Percentiles rank a stretch among this genome's conserved stretches.
These are phyloP conservation scores for Vigna reflexopilosa DNA, from an alignment of 306 rosid genomes.

Conservation along the genomic window DNA sequence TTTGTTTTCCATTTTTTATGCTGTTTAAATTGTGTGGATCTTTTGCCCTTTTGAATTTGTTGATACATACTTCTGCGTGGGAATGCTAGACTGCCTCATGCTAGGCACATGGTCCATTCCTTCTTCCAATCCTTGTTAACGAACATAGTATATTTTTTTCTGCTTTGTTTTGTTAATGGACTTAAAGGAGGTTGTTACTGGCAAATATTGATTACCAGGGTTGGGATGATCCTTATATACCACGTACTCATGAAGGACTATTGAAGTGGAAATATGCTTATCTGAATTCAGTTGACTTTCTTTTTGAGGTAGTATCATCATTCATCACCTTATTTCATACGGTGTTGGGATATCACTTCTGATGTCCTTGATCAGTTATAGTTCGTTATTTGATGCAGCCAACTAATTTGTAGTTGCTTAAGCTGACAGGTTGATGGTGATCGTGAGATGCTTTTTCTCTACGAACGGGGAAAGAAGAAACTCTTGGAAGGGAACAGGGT, in stretches of 20 bases:
- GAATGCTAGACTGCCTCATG: slow-evolving; percentile 18
- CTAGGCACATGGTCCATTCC: slow-evolving; percentile 33
- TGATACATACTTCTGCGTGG: slow-evolving; percentile 36
- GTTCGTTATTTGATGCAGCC: slow-evolving; percentile 38
- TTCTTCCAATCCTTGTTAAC: slow-evolving; percentile 35
- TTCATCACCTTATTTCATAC: slow-evolving; percentile 29
- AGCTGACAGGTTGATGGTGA: slow-evolving; percentile 75
- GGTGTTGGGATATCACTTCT: slow-evolving; percentile 38
- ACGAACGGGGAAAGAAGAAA: slow-evolving; percentile 93
- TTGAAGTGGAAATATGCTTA: slow-evolving; percentile 93
- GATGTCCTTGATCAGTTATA: slow-evolving; percentile 18
- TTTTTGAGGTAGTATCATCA: slow-evolving; percentile 76
- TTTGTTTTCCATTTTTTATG: background rate
- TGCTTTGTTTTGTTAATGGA: slow-evolving; percentile 15
- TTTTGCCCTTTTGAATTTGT: slow-evolving; percentile 23
- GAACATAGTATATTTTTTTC: background rate
- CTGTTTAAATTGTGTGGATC: slow-evolving; percentile 2
- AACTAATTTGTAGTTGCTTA: slow-evolving; percentile 47
- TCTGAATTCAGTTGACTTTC: slow-evolving; percentile 96
- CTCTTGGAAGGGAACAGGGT: slow-evolving; percentile 91
- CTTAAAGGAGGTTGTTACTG: slow-evolving; percentile 35
- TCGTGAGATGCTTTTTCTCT: slow-evolving; percentile 69
- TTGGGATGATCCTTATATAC: slow-evolving; percentile 98
- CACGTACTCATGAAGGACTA: slow-evolving; percentile 98
- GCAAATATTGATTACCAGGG: slow-evolving; percentile 66